These are phyloP conservation scores for Kwoniella pini DNA, from an alignment of 768 basidiomycete genomes.

Conservation along the genomic window DNA sequence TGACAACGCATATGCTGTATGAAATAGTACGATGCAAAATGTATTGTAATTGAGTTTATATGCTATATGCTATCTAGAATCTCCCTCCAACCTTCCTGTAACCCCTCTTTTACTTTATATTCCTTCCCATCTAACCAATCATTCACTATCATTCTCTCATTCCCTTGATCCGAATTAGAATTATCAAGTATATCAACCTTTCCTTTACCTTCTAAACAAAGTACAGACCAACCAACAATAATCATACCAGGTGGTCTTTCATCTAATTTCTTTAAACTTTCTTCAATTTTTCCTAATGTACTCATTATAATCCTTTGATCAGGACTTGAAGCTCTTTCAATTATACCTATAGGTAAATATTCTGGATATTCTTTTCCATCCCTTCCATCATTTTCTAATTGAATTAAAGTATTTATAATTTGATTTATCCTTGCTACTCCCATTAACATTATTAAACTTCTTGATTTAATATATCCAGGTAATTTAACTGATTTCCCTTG, in stretches of 20 bases:
- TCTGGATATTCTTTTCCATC: slow-evolving; percentile 68
- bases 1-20: too few species aligned
- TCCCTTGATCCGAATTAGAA: slow-evolving; percentile 51
- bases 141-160: slow-evolving; percentile 57
- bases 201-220: slow-evolving; percentile 72
- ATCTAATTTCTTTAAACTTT: slow-evolving; percentile 70
- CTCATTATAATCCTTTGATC: slow-evolving; percentile 84
- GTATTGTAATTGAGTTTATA: neutral
- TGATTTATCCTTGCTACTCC: slow-evolving; percentile 81
- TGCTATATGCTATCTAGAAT: slow-evolving; percentile 14
- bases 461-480: slow-evolving; percentile 80
- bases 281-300: slow-evolving; percentile 70
- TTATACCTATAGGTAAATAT: slow-evolving; percentile 80
- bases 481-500: slow-evolving; percentile 76
- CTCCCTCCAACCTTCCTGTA: slow-evolving; percentile 55
- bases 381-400: slow-evolving; percentile 37
- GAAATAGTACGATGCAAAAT: neutral
- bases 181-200: slow-evolving; percentile 72
- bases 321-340: slow-evolving; percentile 90
- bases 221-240: slow-evolving; percentile 85
- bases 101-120: slow-evolving; percentile 70
- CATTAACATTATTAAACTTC: slow-evolving; percentile 88
- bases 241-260: slow-evolving; percentile 97
- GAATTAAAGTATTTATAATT: slow-evolving; percentile 66
- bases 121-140: slow-evolving; percentile 65